Evolutionary conservation across 208 protist species (phyloP), one percentile per base, ranked within the genome.

Genomic region (Leptomonas pyrrhocoris): DNA sequence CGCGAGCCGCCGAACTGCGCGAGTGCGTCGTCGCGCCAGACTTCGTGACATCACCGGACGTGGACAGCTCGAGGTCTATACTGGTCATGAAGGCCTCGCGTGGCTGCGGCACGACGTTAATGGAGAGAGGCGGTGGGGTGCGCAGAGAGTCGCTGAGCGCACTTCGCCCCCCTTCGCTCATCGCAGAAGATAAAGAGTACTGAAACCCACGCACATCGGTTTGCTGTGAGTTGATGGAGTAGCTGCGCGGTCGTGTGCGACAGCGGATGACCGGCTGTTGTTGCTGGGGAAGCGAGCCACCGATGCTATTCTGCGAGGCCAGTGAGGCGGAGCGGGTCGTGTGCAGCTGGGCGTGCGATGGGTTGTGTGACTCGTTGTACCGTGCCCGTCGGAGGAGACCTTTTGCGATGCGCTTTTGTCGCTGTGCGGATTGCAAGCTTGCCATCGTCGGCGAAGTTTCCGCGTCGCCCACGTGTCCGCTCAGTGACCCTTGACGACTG

Each of bases 311-410:
- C 61, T 67, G 73, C 31, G 73, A 79, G 50, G 65, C 30, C 40
- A 57, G 15, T 25, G 64, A 68, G 18, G 42, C 43, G 30, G 71
- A 66, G 40, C 71, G 71, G 43, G 66, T 67, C 18, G 30, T 57
- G 51, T 43, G 31, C 45, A 45, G 30, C 40, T 57, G 18, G 18
- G 45, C 36, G 42, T 72, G 73, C 4, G 27, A 48, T 2, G 60
- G 55, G 38, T 70, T 65, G 45, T 79, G 65, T n/a, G 66, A 58
- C 59, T 80, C 77, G 74, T 88, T 88, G 68, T 71, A 84, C 7
- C 80, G 79, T 3, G 83, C 83, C 0, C 76, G 83, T 8, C 83
- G 79, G 23, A 88, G 73, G 13, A 88, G 64, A 1, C 79, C 83
- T 43, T 79, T 85, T 4, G 79, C 83, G 21, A 77, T 88, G 12